phyloP scores from a whole-genome alignment of 306 rosid species.

The Gleditsia sinensis region DNA sequence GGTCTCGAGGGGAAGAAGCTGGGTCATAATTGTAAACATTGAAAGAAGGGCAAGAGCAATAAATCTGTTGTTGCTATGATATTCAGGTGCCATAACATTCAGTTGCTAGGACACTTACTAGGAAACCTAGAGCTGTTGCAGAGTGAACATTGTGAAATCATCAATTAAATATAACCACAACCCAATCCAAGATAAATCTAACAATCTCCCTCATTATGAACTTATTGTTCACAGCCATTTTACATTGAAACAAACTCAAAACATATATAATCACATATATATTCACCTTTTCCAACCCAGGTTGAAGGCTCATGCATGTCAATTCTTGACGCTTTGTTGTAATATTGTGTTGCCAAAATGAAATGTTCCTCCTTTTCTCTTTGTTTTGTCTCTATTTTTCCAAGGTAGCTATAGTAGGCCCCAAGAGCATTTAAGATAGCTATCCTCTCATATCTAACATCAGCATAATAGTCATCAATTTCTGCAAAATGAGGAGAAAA shows the following conservation, averaged over 20 bases:
- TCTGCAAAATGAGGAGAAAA: slow-evolving; percentile 55
- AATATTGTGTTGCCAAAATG: slow-evolving; percentile 93
- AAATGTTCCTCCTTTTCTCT: slow-evolving; percentile 99
- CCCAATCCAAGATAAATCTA: slow-evolving; percentile 31
- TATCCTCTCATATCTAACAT: slow-evolving; percentile 96
- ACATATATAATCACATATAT: slow-evolving; percentile 3
- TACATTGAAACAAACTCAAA: neutral
- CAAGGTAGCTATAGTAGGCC: slow-evolving; percentile 94
- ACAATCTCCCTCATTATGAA: slow-evolving; percentile 16
- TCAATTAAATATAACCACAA: neutral
- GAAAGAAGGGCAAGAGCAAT: neutral
- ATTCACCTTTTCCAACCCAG: slow-evolving; percentile 96
- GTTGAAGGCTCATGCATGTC: slow-evolving; percentile 98
- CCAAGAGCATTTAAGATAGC: slow-evolving; percentile 96
- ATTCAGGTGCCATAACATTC: neutral
- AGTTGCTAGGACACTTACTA: neutral
- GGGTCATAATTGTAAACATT: slow-evolving; percentile 1
- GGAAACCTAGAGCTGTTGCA: slow-evolving; percentile 31
- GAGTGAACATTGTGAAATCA: neutral
- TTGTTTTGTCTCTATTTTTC: slow-evolving; percentile 95
- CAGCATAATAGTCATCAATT: slow-evolving; percentile 96
- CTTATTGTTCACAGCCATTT: neutral
- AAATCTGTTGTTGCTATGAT: neutral
- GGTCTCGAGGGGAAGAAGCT: slow-evolving; percentile 2
- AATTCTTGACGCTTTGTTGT: slow-evolving; percentile 94